Evolutionary conservation across 805 yeast genomes (phyloP), one percentile per base, ranked within the genome.

Genomic region (Kodamaea jinghongensis): DNA sequence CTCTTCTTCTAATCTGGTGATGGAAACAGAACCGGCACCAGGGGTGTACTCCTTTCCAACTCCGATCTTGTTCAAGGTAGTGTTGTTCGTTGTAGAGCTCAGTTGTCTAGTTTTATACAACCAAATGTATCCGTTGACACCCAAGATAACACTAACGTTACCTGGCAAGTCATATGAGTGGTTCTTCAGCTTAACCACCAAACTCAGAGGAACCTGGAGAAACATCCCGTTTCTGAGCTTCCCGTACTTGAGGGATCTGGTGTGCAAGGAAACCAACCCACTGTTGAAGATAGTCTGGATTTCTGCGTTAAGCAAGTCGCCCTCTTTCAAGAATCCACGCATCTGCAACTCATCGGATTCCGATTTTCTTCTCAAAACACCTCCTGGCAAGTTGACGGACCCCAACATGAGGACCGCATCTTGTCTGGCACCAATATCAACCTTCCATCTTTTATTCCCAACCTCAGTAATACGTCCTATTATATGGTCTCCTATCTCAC

Each of bases 51-150:
- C 65, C 4, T 71, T 42, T 4, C 69, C 61, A 8, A 78, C 74
- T 40, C 67, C 74, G 2, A 61, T 51, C 41, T 56, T 61, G 49
- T 58, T 64, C 13, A 57, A 47, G 5, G 55, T 45, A 1, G 64
- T 46, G 30, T 54, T 53, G 28, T 50, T 42, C 6, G 56, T 45
- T 3, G 55, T 49, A 20, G 42, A 46, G 30, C 39, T 45, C 10
- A 42, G 46, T 38, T 49, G 35, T 2, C 71, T 63, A 0, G 93
- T 79, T 56, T 87, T 87, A 54, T 86, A 79, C 37, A 93, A 65
- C 99, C 99, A 93, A 33, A 93, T 76, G 56, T 76, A 91, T 3
- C 99, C 99, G 59, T 95, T 93, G 7, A 91, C 95, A 23, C 99
- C 99, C 31, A 95, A 67, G 35, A 93, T 88, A 34, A 85, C 74